phyloP scores from a whole-genome alignment of 495 filamentous ascomycete genomes.

The Aspergillus olivimuriae region DNA sequence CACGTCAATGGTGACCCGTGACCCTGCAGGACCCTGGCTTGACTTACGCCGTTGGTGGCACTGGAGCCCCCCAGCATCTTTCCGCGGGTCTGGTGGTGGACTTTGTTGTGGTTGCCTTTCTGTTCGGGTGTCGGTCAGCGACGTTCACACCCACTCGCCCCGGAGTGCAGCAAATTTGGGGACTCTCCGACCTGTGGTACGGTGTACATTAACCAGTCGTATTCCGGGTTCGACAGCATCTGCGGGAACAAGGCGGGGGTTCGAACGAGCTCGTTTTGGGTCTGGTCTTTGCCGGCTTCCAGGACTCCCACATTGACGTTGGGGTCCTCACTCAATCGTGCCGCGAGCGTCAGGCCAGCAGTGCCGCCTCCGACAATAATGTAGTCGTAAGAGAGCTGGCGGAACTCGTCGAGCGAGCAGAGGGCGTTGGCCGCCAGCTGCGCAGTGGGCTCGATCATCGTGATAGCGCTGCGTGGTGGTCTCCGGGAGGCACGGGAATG shows the following conservation, averaged over 20 bases:
- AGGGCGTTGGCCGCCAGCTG: neutral
- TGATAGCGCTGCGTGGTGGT: neutral
- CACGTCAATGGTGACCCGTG: neutral
- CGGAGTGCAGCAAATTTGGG: neutral
- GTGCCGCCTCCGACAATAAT: conserved; percentile 43
- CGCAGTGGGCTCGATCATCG: neutral
- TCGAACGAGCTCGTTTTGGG: conserved; percentile 39
- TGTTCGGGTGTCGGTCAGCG: neutral
- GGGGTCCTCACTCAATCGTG: conserved; percentile 40
- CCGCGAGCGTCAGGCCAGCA: conserved; percentile 41
- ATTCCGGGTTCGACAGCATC: conserved; percentile 43
- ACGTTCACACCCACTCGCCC: too few species aligned
- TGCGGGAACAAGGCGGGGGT: conserved; percentile 38
- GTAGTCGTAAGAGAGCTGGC: conserved; percentile 21
- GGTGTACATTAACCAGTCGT: conserved; percentile 52
- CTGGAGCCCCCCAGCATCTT: conserved; percentile 54
- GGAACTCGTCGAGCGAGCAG: conserved; percentile 2
- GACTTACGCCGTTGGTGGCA: conserved; percentile 38
- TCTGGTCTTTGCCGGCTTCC: conserved; percentile 47
- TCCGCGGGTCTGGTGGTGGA: conserved; percentile 37
- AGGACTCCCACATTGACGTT: conserved; percentile 43
- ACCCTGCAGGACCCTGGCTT: neutral
- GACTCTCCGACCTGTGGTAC: conserved; percentile 39
- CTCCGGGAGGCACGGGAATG: neutral
- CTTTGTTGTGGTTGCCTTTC: conserved; percentile 15